Conservation (phyloP, 2,329 filamentous ascomycete species). For the Fusarium burgessii region DNA sequence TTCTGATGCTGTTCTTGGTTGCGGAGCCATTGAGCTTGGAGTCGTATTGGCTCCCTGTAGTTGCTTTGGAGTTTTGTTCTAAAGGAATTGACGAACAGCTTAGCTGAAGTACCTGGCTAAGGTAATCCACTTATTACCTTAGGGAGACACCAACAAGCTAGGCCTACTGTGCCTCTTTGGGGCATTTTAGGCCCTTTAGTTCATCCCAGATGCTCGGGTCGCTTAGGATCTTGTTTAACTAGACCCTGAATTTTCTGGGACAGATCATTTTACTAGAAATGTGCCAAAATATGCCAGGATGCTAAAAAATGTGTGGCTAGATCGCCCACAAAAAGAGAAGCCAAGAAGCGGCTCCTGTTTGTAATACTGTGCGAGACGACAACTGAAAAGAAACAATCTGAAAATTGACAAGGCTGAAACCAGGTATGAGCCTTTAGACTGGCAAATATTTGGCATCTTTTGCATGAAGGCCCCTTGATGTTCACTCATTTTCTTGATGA, state of each 20-base stretch:
- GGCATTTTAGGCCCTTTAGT: slow-evolving; percentile 53
- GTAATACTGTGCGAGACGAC: slow-evolving; percentile 18
- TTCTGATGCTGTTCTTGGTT: slow-evolving; percentile 11
- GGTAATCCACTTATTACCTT: slow-evolving; percentile 36
- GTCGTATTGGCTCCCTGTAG: slow-evolving; percentile 21
- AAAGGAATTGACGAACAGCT: slow-evolving; percentile 32
- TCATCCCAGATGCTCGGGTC: slow-evolving; percentile 55
- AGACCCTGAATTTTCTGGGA: slow-evolving; percentile 48
- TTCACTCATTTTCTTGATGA: not conserved
- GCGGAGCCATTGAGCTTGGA: slow-evolving; percentile 9
- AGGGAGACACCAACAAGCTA: slow-evolving; percentile 44
- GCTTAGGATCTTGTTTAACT: slow-evolving; percentile 54
- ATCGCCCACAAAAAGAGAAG: slow-evolving; percentile 25
- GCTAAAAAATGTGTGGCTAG: slow-evolving; percentile 29
- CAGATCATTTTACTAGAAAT: slow-evolving; percentile 45
- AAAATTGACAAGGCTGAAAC: slow-evolving; percentile 12
- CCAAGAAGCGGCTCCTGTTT: slow-evolving; percentile 27
- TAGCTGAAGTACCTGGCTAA: slow-evolving; percentile 41
- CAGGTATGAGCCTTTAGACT: not conserved
- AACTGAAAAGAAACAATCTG: not conserved
- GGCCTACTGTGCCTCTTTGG: slow-evolving; percentile 50
- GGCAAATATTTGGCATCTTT: not conserved
- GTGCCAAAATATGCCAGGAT: slow-evolving; percentile 42
- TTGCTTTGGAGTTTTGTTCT: slow-evolving; percentile 17
- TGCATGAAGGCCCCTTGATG: not conserved